Evolutionary conservation across 495 filamentous ascomycete genomes (phyloP), one percentile per base, ranked within the genome.

Genomic region (Parathielavia hyrcaniae): DNA sequence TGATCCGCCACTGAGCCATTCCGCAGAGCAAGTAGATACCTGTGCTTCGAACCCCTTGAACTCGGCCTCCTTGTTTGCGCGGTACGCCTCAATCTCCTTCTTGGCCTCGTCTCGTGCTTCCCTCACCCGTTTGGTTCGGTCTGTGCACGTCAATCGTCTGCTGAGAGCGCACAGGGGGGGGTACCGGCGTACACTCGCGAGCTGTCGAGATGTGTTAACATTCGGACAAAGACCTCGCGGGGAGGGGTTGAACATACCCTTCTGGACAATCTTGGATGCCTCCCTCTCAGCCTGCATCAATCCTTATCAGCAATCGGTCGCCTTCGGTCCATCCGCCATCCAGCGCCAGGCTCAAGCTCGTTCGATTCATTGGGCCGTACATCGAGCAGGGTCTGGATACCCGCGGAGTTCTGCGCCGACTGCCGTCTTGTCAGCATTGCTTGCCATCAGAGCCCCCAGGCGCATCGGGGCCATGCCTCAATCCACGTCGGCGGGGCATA

Each of bases 311-410:
- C 43, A 19, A 16, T 20, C 26, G 0, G 12, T 4, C 35, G n/a
- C 20, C 8, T 0, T n/a, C 8, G 1, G 14, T 6, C 11, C 14
- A 35, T 4, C 11, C 10, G 19, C 1, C 14, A 0, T 11, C 5
- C 2, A 32, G 3, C 23, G 53, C 16, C 5, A 26, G 12, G 32
- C n/a, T 41, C 20, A 30, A 14, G 48, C 20, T 1, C 17, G 2
- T 9, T 16, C 19, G 50, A 51, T n/a, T 57, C n/a, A n/a, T n/a
- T 35, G 43, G 58, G 46, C 58, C 88, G 65, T 88, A 98, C 93
- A 80, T 98, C 95, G 74, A 98, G 91, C 60, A 98, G 86, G 69
- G 91, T 97, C 77, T 96, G 91, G 71, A 98, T 98, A 71, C 93
- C 93, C 66, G 87, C 85, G 65, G 92, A 96, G 79, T 97, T 97